Percentiles rank a stretch among this genome's conserved stretches.
Evolutionary conservation across 2,329 filamentous ascomycete species (phyloP).

Genomic region (Clathrospora elynae): DNA sequence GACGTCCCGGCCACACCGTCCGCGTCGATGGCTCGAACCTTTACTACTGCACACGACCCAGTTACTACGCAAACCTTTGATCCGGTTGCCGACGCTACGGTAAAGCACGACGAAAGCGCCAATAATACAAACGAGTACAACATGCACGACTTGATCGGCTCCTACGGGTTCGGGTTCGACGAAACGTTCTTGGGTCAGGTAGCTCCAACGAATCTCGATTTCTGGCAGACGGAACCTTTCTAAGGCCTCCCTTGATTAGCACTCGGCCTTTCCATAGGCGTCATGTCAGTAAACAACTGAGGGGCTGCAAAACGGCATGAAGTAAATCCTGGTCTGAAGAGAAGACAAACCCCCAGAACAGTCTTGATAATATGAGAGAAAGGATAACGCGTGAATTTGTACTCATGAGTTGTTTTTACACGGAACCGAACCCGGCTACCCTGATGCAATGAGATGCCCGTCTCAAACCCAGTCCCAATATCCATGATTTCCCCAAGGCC

Average conservation of each 20-base stretch:
- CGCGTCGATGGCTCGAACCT: neutral
- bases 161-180: slow-evolving; percentile 42
- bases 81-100: slow-evolving; percentile 6
- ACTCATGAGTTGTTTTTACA: too few species aligned
- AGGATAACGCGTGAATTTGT: too few species aligned
- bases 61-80: slow-evolving; percentile 2
- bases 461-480: too few species aligned
- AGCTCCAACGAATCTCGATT: slow-evolving; percentile 35
- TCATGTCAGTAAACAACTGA: too few species aligned
- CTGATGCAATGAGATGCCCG: too few species aligned
- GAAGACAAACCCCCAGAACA: too few species aligned
- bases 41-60: neutral
- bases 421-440: too few species aligned
- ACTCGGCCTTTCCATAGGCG: too few species aligned
- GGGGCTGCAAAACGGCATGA: too few species aligned
- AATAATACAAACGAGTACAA: slow-evolving; percentile 25
- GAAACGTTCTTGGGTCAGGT: slow-evolving; percentile 41
- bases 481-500: too few species aligned
- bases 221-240: slow-evolving; percentile 37
- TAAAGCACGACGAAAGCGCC: neutral
- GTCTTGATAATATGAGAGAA: too few species aligned
- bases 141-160: slow-evolving; percentile 39
- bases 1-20: slow-evolving; percentile 31
- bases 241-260: slow-evolving; percentile 12
- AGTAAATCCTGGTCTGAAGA: too few species aligned